These are phyloP conservation scores for Pythium phragmiticola DNA, from an alignment of 352 stramenopile genomes.

Conservation along the genomic window DNA sequence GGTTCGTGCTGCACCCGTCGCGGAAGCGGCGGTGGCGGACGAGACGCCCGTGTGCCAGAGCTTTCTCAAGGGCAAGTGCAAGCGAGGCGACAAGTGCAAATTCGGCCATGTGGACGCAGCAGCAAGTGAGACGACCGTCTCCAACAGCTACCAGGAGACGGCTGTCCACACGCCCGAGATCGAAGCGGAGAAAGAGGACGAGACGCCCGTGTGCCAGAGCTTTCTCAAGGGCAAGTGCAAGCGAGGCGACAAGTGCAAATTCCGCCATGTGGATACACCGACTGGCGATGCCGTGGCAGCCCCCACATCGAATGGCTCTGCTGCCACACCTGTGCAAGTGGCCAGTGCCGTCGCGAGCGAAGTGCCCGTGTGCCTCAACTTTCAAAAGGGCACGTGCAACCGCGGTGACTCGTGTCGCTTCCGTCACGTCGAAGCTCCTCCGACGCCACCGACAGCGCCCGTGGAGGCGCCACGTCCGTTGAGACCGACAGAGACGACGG, in stretches of 20 bases:
- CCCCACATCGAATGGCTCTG: neutral
- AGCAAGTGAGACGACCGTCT: neutral
- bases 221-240: conserved; percentile 46
- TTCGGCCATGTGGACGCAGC: conserved; percentile 26
- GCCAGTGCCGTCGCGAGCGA: neutral
- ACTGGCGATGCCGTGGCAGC: neutral
- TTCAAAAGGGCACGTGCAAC: conserved; percentile 40
- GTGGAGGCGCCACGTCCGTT: neutral
- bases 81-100: conserved; percentile 34
- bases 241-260: conserved; percentile 31
- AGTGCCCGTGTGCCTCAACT: conserved; percentile 34
- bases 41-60: conserved; percentile 35
- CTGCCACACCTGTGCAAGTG: neutral
- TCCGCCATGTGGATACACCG: conserved; percentile 3
- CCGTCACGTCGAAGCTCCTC: conserved; percentile 24
- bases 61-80: conserved; percentile 44
- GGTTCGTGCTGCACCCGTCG: too few relatives aligned
- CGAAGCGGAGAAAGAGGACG: neutral
- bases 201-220: conserved; percentile 33
- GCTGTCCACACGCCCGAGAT: neutral
- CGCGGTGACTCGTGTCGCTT: conserved; percentile 34
- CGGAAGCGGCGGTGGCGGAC: neutral
- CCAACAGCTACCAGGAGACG: neutral
- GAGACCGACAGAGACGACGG: neutral
- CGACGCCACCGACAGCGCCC: too few relatives aligned